Evolutionary conservation across 2,329 filamentous ascomycete genomes (phyloP).

Genomic region (Aureobasidium melanogenum): DNA sequence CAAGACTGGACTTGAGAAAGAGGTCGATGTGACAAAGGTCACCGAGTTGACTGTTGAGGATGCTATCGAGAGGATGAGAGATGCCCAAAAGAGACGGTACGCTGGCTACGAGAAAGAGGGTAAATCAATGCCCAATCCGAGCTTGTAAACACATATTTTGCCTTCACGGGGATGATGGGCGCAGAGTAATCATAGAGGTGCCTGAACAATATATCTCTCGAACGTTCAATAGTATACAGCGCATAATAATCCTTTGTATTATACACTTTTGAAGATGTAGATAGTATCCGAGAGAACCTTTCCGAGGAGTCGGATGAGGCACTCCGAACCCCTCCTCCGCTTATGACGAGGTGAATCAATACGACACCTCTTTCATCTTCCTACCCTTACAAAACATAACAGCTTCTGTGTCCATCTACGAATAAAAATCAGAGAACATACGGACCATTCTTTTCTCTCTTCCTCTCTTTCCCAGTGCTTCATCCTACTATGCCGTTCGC

Average conservation of each 20-base stretch:
- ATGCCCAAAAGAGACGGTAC: slow-evolving; percentile 23
- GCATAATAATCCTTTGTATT: neutral
- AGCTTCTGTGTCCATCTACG: too few species aligned
- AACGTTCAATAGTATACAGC: neutral
- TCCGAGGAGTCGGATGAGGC: neutral
- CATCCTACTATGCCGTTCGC: slow-evolving; percentile 28
- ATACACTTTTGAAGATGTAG: neutral
- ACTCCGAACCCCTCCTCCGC: neutral
- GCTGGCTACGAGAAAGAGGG: slow-evolving; percentile 25
- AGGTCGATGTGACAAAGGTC: slow-evolving; percentile 19
- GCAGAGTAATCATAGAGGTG: neutral
- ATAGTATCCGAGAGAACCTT: neutral
- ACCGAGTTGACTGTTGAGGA: slow-evolving; percentile 15
- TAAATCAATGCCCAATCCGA: slow-evolving; percentile 25
- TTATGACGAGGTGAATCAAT: neutral
- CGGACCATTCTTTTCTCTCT: too few species aligned
- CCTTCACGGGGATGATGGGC: neutral
- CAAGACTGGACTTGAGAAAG: slow-evolving; percentile 23
- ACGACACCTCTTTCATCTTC: neutral
- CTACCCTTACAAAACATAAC: neutral
- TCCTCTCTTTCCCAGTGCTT: neutral
- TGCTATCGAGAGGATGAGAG: slow-evolving; percentile 19
- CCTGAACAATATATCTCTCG: neutral
- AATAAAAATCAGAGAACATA: neutral
- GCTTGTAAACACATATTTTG: slow-evolving; percentile 15